Base-by-base conservation (phyloP, 202 grass and related monocot species). In the Carex arenaria region DNA sequence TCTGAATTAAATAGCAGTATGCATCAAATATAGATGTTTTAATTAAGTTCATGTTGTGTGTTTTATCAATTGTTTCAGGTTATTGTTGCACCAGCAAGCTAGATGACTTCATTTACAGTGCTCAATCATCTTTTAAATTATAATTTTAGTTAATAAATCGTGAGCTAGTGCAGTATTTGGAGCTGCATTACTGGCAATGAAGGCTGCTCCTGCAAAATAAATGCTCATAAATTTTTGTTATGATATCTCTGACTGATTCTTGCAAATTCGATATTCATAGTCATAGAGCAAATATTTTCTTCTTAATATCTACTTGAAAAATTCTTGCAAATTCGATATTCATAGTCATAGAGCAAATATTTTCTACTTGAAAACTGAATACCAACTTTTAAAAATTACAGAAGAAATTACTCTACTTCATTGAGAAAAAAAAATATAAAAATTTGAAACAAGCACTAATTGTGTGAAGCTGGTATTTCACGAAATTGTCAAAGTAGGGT, bases 101-200 rank as follows among this genome's bases (percentile, higher is more conserved):
- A 78, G 54, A 56, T 78, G 26, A 31, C 51, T 55, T 78, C 26
- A 55, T 59, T 36, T 11, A 78, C 40, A 40, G 4, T 14, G 20
- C 3, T 65, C 23, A 15, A 20, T 23, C 69, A 11, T 73, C 42
- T 73, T 47, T 73, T 32, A 38, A 20, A 70, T 45, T 43, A 19
- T 18, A 32, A 20, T 36, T 40, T 40, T 40, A 40, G 38, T 78
- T 49, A 78, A 78, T 78, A 78, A 59, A 59, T 78, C 6, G 23
- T 80, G 38, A 40, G 62, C 20, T 54, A 53, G n/a, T 74, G 38
- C 47, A 28, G 20, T 22, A 54, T 28, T 88, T 26, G 94, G 94
- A 81, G 86, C 89, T 10, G 94, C 94, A 8, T 53, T 91, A 53
- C 87, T 97, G 3, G 94, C 91, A 30, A 82, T 88, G 38, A 93